These are phyloP conservation scores for Leptosphaerulina australis DNA, from an alignment of 2,329 filamentous ascomycete species.

Conservation along the genomic window DNA sequence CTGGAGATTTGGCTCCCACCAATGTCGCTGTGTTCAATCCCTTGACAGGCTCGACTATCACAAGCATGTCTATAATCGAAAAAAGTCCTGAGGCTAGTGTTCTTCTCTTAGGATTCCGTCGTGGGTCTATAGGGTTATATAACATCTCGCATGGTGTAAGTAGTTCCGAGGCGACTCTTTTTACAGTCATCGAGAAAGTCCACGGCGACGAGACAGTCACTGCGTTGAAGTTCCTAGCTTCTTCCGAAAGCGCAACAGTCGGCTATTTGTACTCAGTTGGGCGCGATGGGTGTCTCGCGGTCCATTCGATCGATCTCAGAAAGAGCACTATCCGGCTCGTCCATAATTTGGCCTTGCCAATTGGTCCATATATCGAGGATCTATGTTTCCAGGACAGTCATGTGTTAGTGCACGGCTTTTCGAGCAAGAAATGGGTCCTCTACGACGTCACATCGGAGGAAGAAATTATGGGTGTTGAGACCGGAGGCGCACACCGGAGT, in stretches of 20 bases:
- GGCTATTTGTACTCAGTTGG: slow-evolving; percentile 71
- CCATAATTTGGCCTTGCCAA: slow-evolving; percentile 71
- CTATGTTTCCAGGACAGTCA: slow-evolving; percentile 62
- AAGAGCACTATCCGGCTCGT: slow-evolving; percentile 52
- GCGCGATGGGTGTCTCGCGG: slow-evolving; percentile 76
- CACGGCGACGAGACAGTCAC: slow-evolving; percentile 72
- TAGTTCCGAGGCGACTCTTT: slow-evolving; percentile 14
- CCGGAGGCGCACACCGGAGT: slow-evolving; percentile 81
- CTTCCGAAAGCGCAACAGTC: slow-evolving; percentile 44
- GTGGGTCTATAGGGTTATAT: slow-evolving; percentile 61
- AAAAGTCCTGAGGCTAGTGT: slow-evolving; percentile 24
- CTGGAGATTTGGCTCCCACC: slow-evolving; percentile 2
- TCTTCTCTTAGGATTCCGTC: slow-evolving; percentile 62
- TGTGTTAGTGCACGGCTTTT: slow-evolving; percentile 80
- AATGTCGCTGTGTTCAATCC: slow-evolving; percentile 27
- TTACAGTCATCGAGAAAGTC: slow-evolving; percentile 29
- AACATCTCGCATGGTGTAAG: slow-evolving; percentile 20
- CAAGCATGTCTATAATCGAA: slow-evolving; percentile 53
- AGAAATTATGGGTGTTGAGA: slow-evolving; percentile 75
- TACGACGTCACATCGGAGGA: slow-evolving; percentile 77
- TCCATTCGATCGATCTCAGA: slow-evolving; percentile 56
- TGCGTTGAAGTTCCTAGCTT: slow-evolving; percentile 55
- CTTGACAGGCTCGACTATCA: slow-evolving; percentile 58
- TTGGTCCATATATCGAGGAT: slow-evolving; percentile 78
- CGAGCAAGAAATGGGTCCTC: slow-evolving; percentile 76